These are phyloP conservation scores for Phaeosphaeria sp. DNA, from an alignment of 2,329 filamentous ascomycete species.

Conservation along the genomic window DNA sequence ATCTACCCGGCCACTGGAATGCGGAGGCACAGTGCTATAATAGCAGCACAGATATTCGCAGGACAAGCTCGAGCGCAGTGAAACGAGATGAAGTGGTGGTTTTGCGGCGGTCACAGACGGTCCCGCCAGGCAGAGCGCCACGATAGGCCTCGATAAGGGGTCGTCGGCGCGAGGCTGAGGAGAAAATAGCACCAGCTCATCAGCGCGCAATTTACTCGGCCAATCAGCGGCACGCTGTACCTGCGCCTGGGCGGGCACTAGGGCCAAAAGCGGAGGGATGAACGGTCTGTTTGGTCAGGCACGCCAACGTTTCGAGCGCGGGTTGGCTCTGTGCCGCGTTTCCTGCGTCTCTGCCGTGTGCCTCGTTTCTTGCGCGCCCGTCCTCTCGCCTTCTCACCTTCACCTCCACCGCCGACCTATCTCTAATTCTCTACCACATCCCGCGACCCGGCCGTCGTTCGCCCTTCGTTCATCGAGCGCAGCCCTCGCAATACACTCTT, in stretches of 20 bases:
- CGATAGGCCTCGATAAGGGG: slow-evolving; percentile 28
- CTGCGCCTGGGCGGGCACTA: slow-evolving; percentile 32
- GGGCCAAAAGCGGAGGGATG: slow-evolving; percentile 24
- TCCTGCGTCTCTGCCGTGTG: slow-evolving; percentile 3
- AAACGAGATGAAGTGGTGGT: not conserved
- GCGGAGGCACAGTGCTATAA: slow-evolving; percentile 7
- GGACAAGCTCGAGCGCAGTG: not conserved
- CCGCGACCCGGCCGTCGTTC: slow-evolving; percentile 50
- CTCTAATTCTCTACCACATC: slow-evolving; percentile 25
- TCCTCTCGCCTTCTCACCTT: slow-evolving; percentile 19
- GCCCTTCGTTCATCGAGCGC: slow-evolving; percentile 48
- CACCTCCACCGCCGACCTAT: slow-evolving; percentile 16
- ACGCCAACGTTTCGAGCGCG: slow-evolving; percentile 30
- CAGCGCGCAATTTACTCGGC: slow-evolving; percentile 27
- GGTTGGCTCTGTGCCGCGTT: slow-evolving; percentile 13
- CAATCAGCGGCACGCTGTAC: slow-evolving; percentile 35
- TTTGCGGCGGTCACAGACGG: not conserved
- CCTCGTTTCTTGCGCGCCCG: not conserved
- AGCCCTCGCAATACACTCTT: slow-evolving; percentile 45
- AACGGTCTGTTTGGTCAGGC: slow-evolving; percentile 17
- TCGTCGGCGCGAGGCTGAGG: slow-evolving; percentile 15
- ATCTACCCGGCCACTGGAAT: slow-evolving; percentile 10
- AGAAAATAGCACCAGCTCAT: slow-evolving; percentile 32
- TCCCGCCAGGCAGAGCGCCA: slow-evolving; percentile 17
- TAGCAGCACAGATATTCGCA: slow-evolving; percentile 1